Percentiles rank a stretch among this genome's conserved stretches.
Conservation (phyloP, 2,329 filamentous ascomycete species). For the Sphaerulina musiva region DNA sequence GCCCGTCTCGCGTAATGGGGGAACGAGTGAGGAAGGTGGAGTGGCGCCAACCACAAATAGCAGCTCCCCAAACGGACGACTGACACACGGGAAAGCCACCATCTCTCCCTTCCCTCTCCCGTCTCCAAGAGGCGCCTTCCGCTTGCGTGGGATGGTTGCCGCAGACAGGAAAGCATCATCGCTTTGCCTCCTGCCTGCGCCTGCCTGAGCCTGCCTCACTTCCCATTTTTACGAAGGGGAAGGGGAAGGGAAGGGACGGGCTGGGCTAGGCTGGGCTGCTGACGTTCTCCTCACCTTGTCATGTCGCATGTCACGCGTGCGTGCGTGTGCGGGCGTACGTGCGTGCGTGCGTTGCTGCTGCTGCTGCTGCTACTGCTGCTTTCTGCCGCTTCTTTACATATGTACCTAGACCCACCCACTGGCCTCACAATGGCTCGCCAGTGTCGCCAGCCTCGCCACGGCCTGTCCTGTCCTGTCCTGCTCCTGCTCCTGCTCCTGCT, state of each 20-base stretch:
- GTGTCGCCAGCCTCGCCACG: neutral
- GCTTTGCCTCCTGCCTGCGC: no score
- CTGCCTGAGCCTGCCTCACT: neutral
- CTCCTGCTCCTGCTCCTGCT: no score
- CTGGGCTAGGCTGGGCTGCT: neutral
- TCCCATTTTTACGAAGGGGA: neutral
- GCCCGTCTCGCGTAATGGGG: neutral
- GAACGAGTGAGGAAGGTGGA: no score
- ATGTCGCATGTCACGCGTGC: neutral
- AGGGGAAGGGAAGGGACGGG: no score
- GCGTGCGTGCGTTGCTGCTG: no score
- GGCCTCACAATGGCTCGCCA: constrained; percentile 14
- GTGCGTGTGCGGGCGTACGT: no score
- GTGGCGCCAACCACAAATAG: constrained; percentile 9
- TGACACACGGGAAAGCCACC: neutral
- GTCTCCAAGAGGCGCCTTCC: constrained; percentile 3
- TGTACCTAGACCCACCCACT: constrained; percentile 5
- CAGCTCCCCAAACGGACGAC: constrained; percentile 5
- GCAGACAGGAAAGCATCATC: neutral
- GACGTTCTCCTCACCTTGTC: constrained; percentile 14
- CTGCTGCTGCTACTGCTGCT: neutral
- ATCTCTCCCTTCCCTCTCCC: neutral
- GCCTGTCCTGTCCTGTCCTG: no score
- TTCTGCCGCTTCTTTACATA: constrained; percentile 13
- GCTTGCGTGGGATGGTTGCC: constrained; percentile 12